A percentile compares a stretch with the other conserved stretches of the same genome.
These are phyloP conservation scores for Skeletonema marinoi DNA, from an alignment of 108 stramenopile genomes.

Conservation along the genomic window DNA sequence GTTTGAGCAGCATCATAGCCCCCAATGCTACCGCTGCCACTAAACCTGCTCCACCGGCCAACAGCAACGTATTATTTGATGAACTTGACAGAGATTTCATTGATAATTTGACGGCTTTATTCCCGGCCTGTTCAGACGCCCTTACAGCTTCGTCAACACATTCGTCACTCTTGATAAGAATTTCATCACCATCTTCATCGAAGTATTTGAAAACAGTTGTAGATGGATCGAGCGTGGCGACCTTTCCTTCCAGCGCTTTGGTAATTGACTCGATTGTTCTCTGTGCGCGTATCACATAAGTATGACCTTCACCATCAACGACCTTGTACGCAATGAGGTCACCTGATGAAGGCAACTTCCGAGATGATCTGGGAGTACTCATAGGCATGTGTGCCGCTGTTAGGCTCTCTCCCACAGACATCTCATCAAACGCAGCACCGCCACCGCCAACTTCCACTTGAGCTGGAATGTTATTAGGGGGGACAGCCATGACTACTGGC, in stretches of 20 bases:
- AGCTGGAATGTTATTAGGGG: slow-evolving; percentile 75
- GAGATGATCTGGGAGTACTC: slow-evolving; percentile 18
- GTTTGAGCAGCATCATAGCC: slow-evolving; percentile 25
- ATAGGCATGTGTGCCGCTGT: slow-evolving; percentile 29
- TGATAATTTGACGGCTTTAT: slow-evolving; percentile 69
- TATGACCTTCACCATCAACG: slow-evolving; percentile 72
- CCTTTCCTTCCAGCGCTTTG: slow-evolving; percentile 55
- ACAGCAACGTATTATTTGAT: slow-evolving; percentile 13
- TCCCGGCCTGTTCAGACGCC: slow-evolving; percentile 52
- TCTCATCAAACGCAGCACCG: slow-evolving; percentile 38
- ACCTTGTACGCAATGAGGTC: slow-evolving; percentile 69
- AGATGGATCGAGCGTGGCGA: slow-evolving; percentile 40
- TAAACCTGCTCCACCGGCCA: slow-evolving; percentile 34
- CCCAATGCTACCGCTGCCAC: slow-evolving; percentile 31
- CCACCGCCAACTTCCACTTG: slow-evolving; percentile 68
- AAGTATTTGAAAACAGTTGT: slow-evolving; percentile 70
- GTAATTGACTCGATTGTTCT: slow-evolving; percentile 52
- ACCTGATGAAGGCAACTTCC: neutral
- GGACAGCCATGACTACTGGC: slow-evolving; percentile 33
- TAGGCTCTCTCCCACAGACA: slow-evolving; percentile 55
- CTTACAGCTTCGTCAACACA: slow-evolving; percentile 77
- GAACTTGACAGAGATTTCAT: slow-evolving; percentile 21
- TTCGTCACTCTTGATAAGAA: slow-evolving; percentile 80
- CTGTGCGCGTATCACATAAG: slow-evolving; percentile 73
- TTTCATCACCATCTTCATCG: slow-evolving; percentile 90